These are phyloP conservation scores for Venturia aucupariae DNA, from an alignment of 2,329 filamentous ascomycete species.

Conservation along the genomic window DNA sequence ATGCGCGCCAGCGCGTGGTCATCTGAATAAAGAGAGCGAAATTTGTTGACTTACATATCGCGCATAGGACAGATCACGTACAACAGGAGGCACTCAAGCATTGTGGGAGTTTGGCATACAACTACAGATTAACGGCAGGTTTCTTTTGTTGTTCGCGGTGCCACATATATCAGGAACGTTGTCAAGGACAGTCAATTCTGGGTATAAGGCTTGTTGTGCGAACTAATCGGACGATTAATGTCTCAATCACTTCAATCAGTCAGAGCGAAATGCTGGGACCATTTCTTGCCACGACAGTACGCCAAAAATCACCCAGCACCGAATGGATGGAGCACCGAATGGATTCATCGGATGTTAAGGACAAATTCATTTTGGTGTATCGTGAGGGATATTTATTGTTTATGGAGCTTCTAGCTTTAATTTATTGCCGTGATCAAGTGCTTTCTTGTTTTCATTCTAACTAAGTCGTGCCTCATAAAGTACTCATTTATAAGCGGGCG, in stretches of 20 bases:
- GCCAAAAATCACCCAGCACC: neutral
- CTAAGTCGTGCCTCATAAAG: neutral
- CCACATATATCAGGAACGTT: no score
- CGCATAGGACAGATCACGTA: neutral
- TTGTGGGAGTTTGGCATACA: neutral
- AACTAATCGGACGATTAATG: no score
- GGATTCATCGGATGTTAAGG: no score
- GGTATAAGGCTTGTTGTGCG: no score
- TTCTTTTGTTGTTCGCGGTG: neutral
- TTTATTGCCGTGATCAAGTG: neutral
- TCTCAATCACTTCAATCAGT: no score
- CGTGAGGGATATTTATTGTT: neutral
- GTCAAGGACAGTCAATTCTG: no score
- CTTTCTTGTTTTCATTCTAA: neutral
- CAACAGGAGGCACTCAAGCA: neutral
- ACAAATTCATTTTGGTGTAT: neutral
- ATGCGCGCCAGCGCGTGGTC: neutral
- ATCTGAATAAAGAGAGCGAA: neutral
- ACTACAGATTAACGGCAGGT: neutral
- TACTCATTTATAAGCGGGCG: conserved; percentile 38
- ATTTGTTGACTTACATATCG: neutral
- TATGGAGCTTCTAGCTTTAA: neutral
- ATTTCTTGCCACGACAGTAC: neutral
- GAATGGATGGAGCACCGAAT: no score
- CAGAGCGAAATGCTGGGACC: no score